Evolutionary conservation across 805 yeast genomes (phyloP), one percentile per base, ranked within the genome.

Genomic region (Metschnikowia sp.): DNA sequence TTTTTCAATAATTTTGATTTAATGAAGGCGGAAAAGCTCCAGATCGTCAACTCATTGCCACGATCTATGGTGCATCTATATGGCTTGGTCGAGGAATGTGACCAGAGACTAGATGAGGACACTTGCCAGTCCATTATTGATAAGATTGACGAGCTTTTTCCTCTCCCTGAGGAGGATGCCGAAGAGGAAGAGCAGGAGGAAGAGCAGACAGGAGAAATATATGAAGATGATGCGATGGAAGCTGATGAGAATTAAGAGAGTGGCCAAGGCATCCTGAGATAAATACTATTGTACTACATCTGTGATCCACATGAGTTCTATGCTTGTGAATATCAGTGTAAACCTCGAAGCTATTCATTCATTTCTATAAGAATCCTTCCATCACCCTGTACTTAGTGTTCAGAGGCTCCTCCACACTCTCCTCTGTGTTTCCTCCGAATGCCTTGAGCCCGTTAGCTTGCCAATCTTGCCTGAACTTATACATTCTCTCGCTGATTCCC

Each of bases 11-110:
- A 69, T 32, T 82, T 76, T 51, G 77, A 75, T 29, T 70, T 92
- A 45, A 90, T 85, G 68, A 87, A 88, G 64, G 83, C 87, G 26
- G 99, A 92, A 60, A 81, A 83, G 54, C 70, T 92, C 36, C 97
- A 92, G 66, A 79, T 92, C 35, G 77, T 91, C 47, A 91, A 92
- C 63, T 73, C 83, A 8, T 74, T 88, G 29, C 99, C 99, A 1
- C 72, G 84, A 39, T 80, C 88, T 5, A 69, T 88, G 74, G 97
- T 91, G 10, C 84, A 81, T 33, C 72, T 92, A 43, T 89, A 82
- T 62, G 76, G 94, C 0, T 69, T 92, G 29, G 82, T 92, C 1
- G 99, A 92, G 61, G 98, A 94, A 61, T 92, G 96, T 65, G 99
- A 92, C 56, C 82, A 81, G 51, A 74, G 99, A 56, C 85, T 90